Evolutionary conservation across 2,329 filamentous ascomycete species (phyloP).

Genomic region (Didymella lethalis): DNA sequence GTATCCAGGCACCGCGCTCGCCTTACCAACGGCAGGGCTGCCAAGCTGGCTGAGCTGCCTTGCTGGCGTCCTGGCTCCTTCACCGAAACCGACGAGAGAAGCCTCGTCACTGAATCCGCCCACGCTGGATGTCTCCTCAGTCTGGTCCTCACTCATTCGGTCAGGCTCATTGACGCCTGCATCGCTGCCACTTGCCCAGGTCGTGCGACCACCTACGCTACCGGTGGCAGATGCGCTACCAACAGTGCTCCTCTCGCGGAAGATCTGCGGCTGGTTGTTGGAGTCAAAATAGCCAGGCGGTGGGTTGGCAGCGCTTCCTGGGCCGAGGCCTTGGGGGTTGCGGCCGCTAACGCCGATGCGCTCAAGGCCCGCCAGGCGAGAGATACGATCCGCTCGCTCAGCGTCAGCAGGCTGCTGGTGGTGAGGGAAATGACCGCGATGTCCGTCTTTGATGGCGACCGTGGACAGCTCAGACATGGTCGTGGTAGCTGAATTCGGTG

Average conservation of each 20-base stretch:
- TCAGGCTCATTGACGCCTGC: slow-evolving; percentile 64
- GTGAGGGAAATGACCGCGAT: slow-evolving; percentile 78
- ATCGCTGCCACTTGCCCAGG: slow-evolving; percentile 73
- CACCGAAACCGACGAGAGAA: slow-evolving; percentile 89
- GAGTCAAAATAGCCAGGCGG: slow-evolving; percentile 78
- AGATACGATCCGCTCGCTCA: slow-evolving; percentile 93
- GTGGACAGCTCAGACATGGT: slow-evolving; percentile 92
- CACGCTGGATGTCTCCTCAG: slow-evolving; percentile 68
- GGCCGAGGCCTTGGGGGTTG: slow-evolving; percentile 53
- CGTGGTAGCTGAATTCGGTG: slow-evolving; percentile 89
- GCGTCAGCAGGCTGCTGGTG: slow-evolving; percentile 78
- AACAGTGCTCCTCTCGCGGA: slow-evolving; percentile 83
- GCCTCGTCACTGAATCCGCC: slow-evolving; percentile 88
- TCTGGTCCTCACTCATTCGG: slow-evolving; percentile 72
- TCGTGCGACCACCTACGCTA: slow-evolving; percentile 72
- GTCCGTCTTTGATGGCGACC: slow-evolving; percentile 94
- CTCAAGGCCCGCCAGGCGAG: slow-evolving; percentile 89
- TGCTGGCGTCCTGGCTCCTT: slow-evolving; percentile 73
- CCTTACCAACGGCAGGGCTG: slow-evolving; percentile 72
- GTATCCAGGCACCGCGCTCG: slow-evolving; percentile 45
- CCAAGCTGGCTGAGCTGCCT: slow-evolving; percentile 72
- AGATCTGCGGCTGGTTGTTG: slow-evolving; percentile 70
- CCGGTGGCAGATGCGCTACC: slow-evolving; percentile 89
- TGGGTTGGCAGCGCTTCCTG: slow-evolving; percentile 54
- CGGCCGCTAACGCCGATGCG: slow-evolving; percentile 79